phyloP scores from a whole-genome alignment of 345 rosid genomes.

The Pugionium dolabratum region DNA sequence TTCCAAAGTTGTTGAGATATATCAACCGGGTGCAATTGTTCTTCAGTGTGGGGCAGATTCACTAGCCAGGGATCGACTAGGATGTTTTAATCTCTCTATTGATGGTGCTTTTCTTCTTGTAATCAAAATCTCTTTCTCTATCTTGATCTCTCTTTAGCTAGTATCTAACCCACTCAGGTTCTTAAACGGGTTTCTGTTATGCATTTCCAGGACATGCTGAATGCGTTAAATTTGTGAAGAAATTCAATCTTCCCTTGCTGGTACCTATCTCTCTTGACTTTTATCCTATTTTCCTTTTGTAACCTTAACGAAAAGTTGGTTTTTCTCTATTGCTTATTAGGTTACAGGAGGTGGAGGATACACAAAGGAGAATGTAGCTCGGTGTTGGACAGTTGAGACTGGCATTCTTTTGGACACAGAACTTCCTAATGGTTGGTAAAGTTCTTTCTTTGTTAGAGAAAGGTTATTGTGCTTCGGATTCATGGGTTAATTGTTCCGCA shows the following conservation, averaged over 20 bases:
- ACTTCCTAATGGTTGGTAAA: slow-evolving; percentile 77
- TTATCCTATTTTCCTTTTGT: not conserved
- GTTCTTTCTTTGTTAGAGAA: not conserved
- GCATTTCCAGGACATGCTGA: slow-evolving; percentile 79
- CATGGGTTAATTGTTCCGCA: slow-evolving; percentile 41
- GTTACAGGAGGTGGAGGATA: slow-evolving; percentile 99
- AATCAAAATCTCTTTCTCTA: slow-evolving; percentile 38
- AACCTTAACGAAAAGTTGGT: not conserved
- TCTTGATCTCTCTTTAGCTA: slow-evolving; percentile 8
- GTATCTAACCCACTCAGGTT: slow-evolving; percentile 16
- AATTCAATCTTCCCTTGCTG: slow-evolving; percentile 86
- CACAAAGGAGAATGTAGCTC: slow-evolving; percentile 96
- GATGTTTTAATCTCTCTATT: slow-evolving; percentile 96
- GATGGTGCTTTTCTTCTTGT: slow-evolving; percentile 80
- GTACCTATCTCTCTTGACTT: slow-evolving; percentile 42
- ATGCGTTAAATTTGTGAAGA: slow-evolving; percentile 93
- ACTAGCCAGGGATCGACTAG: slow-evolving; percentile 94
- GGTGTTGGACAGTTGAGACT: slow-evolving; percentile 98
- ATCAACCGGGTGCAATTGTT: slow-evolving; percentile 90
- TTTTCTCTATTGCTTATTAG: slow-evolving; percentile 39
- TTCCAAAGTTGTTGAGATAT: slow-evolving; percentile 85
- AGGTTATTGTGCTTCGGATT: not conserved
- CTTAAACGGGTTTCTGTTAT: not conserved
- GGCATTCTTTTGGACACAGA: slow-evolving; percentile 89
- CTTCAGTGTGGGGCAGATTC: slow-evolving; percentile 99